Evolutionary conservation across 2,329 filamentous ascomycete species (phyloP).

Genomic region (Pyricularia pennisetigena): DNA sequence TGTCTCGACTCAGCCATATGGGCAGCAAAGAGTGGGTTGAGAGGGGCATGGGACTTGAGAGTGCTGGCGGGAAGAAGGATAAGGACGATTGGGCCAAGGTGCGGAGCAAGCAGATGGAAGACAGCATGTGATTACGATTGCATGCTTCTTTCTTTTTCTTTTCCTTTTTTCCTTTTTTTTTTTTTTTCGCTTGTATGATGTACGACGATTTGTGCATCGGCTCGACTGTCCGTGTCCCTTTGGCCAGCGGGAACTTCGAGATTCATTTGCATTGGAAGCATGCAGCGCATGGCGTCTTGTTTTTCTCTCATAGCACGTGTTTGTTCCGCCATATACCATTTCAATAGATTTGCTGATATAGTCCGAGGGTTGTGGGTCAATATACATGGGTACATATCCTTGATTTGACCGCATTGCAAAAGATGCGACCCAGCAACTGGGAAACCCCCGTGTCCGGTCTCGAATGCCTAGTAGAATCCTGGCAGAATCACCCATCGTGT

Average conservation of each 20-base stretch:
- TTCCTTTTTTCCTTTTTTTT: no score
- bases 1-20: conserved; percentile 85
- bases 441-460: not conserved
- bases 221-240: not conserved
- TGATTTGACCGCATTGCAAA: not conserved
- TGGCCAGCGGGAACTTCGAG: not conserved
- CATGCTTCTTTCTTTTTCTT: not conserved
- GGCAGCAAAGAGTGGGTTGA: conserved; percentile 93
- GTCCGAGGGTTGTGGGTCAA: not conserved
- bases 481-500: conserved; percentile 26
- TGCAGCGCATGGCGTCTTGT: not conserved
- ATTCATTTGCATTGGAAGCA: not conserved
- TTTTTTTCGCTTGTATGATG: not conserved
- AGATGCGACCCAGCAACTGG: not conserved
- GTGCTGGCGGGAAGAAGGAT: conserved; percentile 53
- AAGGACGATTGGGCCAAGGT: conserved; percentile 56
- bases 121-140: conserved; percentile 42
- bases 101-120: conserved; percentile 58
- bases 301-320: not conserved
- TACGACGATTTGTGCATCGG: not conserved
- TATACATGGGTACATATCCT: not conserved
- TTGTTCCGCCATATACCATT: not conserved
- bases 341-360: not conserved
- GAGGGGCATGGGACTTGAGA: conserved; percentile 59
- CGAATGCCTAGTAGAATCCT: conserved; percentile 21